Evolutionary conservation across 768 basidiomycete genomes (phyloP).

Genomic region (Hericium coralloides): DNA sequence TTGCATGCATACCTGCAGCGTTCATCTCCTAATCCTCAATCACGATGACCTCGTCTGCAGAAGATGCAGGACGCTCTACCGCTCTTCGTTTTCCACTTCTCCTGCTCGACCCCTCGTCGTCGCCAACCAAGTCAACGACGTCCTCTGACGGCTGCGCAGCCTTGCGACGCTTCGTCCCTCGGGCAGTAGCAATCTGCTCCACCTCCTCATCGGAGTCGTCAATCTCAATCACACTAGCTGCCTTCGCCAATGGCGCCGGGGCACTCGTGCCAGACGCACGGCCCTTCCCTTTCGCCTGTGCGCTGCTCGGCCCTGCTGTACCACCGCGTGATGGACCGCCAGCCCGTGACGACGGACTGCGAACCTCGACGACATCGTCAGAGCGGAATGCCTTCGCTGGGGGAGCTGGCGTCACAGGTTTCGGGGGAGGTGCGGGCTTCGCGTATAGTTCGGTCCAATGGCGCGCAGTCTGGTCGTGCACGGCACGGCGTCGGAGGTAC

Average conservation of each 20-base stretch:
- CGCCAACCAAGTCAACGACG: slow-evolving; percentile 8
- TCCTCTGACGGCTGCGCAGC: not conserved
- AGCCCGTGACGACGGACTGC: not conserved
- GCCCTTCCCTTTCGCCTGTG: slow-evolving; percentile 11
- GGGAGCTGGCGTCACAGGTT: slow-evolving; percentile 4
- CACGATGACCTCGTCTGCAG: slow-evolving; percentile 9
- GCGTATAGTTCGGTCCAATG: slow-evolving; percentile 30
- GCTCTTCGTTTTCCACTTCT: slow-evolving; percentile 11
- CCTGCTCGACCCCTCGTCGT: slow-evolving; percentile 6
- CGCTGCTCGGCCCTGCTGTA: not conserved
- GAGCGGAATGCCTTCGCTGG: too few species aligned
- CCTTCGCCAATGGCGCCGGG: not conserved
- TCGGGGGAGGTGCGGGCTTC: slow-evolving; percentile 7
- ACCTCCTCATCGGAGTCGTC: slow-evolving; percentile 8
- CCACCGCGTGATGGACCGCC: not conserved
- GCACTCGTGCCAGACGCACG: not conserved
- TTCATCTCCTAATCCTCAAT: slow-evolving; percentile 10
- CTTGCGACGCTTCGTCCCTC: slow-evolving; percentile 11
- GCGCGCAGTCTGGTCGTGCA: slow-evolving; percentile 32
- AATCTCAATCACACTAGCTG: slow-evolving; percentile 2
- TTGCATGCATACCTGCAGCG: not conserved
- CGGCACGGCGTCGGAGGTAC: slow-evolving; percentile 22
- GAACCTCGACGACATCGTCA: not conserved
- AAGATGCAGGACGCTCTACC: slow-evolving; percentile 2
- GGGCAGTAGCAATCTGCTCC: slow-evolving; percentile 2